Evolutionary conservation across 2,329 filamentous ascomycete genomes (phyloP).

Genomic region (Juglanconis juglandina): DNA sequence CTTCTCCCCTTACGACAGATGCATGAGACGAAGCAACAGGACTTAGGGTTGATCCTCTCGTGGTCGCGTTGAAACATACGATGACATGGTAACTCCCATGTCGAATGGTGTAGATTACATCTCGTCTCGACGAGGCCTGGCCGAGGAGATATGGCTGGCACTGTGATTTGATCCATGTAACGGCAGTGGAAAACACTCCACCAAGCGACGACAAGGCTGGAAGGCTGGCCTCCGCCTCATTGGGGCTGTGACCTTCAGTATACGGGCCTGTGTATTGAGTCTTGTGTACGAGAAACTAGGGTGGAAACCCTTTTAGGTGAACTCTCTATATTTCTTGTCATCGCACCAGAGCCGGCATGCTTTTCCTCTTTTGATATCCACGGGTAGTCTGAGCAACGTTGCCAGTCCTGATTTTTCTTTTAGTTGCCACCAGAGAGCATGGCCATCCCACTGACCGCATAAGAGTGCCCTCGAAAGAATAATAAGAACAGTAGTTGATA

Average conservation of each 20-base stretch:
- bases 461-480: conserved; percentile 9
- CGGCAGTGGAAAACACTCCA: background rate
- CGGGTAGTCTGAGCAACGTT: conserved; percentile 10
- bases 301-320: background rate
- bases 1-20: background rate
- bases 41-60: background rate
- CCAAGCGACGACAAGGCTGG: too few relatives aligned
- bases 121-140: background rate
- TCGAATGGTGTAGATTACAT: background rate
- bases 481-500: conserved; percentile 20
- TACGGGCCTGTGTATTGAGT: too few relatives aligned
- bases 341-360: conserved; percentile 4
- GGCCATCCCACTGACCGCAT: conserved; percentile 7
- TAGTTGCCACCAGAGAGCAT: conserved; percentile 9
- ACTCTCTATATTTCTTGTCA: conserved; percentile 2
- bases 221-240: too few relatives aligned
- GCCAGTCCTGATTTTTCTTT: conserved; percentile 15
- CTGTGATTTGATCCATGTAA: background rate
- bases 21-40: background rate
- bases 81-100: background rate
- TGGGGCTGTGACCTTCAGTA: too few relatives aligned
- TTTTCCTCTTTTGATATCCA: conserved; percentile 12
- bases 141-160: background rate
- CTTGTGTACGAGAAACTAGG: too few relatives aligned
- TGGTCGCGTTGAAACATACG: background rate